A percentile compares a stretch with the other conserved stretches of the same genome.
Evolutionary conservation across 1,139 yeast species (phyloP).

Genomic region (Hemisphaericaspora xylofermentans): DNA sequence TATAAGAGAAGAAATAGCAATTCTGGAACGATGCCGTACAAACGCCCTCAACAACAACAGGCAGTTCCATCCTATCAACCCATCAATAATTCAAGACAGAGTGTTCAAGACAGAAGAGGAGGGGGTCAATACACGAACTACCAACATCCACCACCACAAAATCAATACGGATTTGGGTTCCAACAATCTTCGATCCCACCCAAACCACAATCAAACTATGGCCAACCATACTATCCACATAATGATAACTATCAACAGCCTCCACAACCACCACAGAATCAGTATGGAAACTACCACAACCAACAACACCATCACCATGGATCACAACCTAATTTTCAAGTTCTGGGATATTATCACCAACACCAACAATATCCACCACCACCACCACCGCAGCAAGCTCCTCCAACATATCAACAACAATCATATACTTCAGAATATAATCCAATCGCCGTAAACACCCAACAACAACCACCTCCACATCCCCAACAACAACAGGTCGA

Average conservation of each 20-base stretch:
- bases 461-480: constrained; percentile 17
- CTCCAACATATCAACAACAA: constrained; percentile 9
- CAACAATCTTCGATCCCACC: neutral
- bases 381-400: constrained; percentile 1
- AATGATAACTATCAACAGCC: neutral
- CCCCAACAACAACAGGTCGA: constrained; percentile 19
- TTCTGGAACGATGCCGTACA: constrained; percentile 6
- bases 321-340: constrained; percentile 5
- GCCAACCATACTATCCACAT: constrained; percentile 13
- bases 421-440: constrained; percentile 6
- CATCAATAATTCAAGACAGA: constrained; percentile 2
- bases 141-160: constrained; percentile 10
- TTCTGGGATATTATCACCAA: constrained; percentile 5
- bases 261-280: constrained; percentile 1
- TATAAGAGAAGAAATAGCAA: constrained; percentile 10
- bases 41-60: constrained; percentile 19
- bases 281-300: constrained; percentile 3
- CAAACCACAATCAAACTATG: constrained; percentile 9
- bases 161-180: no score
- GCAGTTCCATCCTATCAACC: constrained; percentile 13
- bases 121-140: constrained; percentile 5
- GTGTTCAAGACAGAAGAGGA: constrained; percentile 6
- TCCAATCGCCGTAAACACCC: constrained; percentile 11
- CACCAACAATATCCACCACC: constrained; percentile 7
- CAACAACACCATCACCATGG: constrained; percentile 3